Base-by-base conservation (phyloP, 148 eudicot genomes). In the Rhododendron williamsianum region DNA sequence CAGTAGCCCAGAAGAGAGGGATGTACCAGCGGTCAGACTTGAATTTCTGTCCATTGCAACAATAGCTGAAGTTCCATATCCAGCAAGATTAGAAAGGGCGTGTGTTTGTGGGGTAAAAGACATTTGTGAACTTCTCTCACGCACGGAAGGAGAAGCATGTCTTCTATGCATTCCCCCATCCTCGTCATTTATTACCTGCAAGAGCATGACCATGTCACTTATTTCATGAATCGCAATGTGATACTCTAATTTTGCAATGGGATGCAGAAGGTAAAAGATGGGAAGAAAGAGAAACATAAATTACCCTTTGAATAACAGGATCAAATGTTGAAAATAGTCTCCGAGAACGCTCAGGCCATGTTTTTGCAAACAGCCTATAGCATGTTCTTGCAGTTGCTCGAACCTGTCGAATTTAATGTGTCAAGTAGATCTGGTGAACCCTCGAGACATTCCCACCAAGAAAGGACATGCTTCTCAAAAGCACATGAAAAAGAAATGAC, bases 321-420 rank as follows among this genome's bases (percentile, higher is more conserved):
- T 97, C 99, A 84, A 97, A 97, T 56, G 94, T 90, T 58, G 87
- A 91, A 89, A 94, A 95, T 73, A 97, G 88, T 58, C 99, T 92
- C 65, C 96, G 90, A n/a, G 99, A 93, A 87, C 99, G 99, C 83
- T 97, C 99, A 21, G 99, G 99, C 99, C 99, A 97, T 73, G 99
- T 97, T 90, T 90, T 97, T n/a, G 96, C 92, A 87, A 95, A 97
- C 95, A 97, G 87, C 87, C 99, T 92, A 88, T 97, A 97, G 91
- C 98, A 97, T 38, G 98, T 91, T 90, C 99, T 95, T 79, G 99
- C 99, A 91, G 95, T 94, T 87, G 98, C 92, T 67, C 99, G 91
- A 12, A 97, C 99, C 99, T 97, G 92, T 76, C 69, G 54, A 58
- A 60, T 73, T 51, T 69, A 76, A 63, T 35, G 56, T 43, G 45